phyloP scores from a whole-genome alignment of 257 asterid genomes.

The Nicotiana sylvestris region DNA sequence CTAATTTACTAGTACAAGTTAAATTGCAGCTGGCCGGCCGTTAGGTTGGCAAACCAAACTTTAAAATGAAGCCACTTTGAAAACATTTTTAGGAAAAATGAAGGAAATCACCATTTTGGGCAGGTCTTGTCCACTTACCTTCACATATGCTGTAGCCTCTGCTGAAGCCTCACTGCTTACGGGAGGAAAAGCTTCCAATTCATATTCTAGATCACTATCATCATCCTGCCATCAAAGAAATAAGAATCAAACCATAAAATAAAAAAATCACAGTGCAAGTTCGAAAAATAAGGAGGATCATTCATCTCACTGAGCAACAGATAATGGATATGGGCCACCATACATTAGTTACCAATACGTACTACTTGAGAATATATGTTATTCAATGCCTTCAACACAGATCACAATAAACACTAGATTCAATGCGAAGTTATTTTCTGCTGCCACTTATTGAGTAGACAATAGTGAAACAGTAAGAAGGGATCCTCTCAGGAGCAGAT shows the following conservation, averaged over 20 bases:
- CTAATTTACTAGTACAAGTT: neutral
- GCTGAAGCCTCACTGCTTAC: constrained; percentile 60
- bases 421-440: neutral
- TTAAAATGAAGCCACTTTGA: neutral
- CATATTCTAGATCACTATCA: constrained; percentile 79
- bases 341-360: neutral
- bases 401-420: neutral
- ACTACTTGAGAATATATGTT: neutral
- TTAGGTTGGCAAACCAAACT: neutral
- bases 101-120: neutral
- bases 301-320: neutral
- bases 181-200: constrained; percentile 64
- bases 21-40: neutral
- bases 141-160: constrained; percentile 83
- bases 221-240: constrained; percentile 55
- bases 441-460: neutral
- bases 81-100: neutral
- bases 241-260: constrained; percentile 7
- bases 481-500: neutral
- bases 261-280: neutral
- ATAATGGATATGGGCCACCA: neutral
- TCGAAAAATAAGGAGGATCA: constrained; percentile 1
- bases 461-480: neutral
- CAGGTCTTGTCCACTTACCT: constrained; percentile 29
- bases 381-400: neutral